Percentiles rank a stretch among this genome's conserved stretches.
Evolutionary conservation across 257 asterid species (phyloP).

Genomic region (Dorcoceras hygrometricum): DNA sequence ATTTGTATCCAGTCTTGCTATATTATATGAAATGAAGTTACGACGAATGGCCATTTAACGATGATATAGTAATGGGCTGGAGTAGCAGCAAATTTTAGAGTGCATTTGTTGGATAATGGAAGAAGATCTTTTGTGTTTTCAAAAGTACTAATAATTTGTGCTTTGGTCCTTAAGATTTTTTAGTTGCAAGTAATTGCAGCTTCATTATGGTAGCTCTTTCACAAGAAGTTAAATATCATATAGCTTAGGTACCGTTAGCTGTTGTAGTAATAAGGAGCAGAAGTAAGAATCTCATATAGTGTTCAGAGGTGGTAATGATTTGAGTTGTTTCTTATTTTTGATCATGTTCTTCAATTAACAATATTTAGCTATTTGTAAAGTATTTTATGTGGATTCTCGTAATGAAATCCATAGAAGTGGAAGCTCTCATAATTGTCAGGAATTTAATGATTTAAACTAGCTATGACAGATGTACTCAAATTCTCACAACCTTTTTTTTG

Average conservation of each 20-base stretch:
- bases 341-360: background rate
- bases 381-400: background rate
- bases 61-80: too few species aligned
- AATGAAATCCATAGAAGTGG: background rate
- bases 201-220: background rate
- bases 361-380: background rate
- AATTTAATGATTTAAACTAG: background rate
- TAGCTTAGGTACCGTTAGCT: too few species aligned
- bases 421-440: background rate
- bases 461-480: background rate
- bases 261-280: too few species aligned
- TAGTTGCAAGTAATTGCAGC: background rate
- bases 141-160: background rate
- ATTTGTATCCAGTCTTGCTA: too few species aligned
- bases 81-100: conserved; percentile 8
- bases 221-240: background rate
- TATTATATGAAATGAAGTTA: too few species aligned
- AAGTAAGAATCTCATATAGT: too few species aligned
- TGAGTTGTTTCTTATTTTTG: background rate
- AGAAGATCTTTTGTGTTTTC: background rate
- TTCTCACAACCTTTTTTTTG: background rate
- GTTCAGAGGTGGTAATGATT: background rate
- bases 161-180: background rate
- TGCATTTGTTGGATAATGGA: background rate
- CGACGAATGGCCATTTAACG: too few species aligned